Evolutionary conservation across 2,329 filamentous ascomycete species (phyloP), one percentile per base, ranked within the genome.

Genomic region (Diplodia intermedia): DNA sequence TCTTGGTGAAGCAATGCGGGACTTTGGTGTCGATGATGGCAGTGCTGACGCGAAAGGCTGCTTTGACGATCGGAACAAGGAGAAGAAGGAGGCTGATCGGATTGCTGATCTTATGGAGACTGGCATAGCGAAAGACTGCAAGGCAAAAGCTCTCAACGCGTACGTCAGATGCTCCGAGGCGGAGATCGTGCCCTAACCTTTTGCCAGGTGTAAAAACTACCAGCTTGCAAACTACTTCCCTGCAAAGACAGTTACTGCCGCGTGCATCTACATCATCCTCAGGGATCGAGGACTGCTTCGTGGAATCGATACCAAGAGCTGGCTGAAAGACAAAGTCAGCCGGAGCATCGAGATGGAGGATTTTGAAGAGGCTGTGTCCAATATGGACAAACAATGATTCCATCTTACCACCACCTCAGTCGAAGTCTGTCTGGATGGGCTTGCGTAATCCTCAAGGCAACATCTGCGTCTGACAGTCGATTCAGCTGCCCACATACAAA

Each of bases 211-310:
- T 69, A 75, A 69, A 49, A 69, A 69, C 11, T 76, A 76, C 67
- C 68, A 71, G 47, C 69, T 78, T 12, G 71, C 73, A 7, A 77
- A 72, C 61, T 74, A 74, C 50, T 79, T 75, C 60, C 72, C 75
- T 20, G 73, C 72, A 2, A 71, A 74, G 52, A 72, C 72, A 2
- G 70, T 79, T 29, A 76, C 77, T 2, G 72, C 73, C 29, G 74
- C 75, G 67, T 72, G 72, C 68, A 70, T 73, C 49, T 73, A 70
- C 40, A 40, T 56, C 1, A 47, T 65, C 36, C 40, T 70, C 1
- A 36, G 57, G 14, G 47, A 60, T 8, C 54, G 60, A 11, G 69
- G 65, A 4, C 50, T 71, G n/a, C 38, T 66, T n/a, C 4, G 31
- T 18, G 50, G 49, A 4, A 15, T 23, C 18, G 43, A 67, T 15